Evolutionary conservation across 768 basidiomycete genomes (phyloP).

Genomic region (Mycena capillaripes): DNA sequence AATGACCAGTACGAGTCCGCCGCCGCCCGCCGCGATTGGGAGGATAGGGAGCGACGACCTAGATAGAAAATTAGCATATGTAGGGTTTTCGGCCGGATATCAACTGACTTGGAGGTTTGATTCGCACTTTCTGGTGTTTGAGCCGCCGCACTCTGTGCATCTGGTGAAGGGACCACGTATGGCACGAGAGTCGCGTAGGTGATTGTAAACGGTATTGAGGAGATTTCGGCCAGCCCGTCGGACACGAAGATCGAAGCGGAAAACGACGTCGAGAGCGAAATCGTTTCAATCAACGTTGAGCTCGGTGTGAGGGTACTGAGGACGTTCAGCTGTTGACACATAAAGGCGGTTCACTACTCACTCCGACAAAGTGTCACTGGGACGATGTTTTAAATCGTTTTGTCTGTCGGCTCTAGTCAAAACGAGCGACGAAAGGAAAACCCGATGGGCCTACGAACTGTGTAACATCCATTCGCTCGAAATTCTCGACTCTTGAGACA

Average conservation of each 20-base stretch:
- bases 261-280: neutral
- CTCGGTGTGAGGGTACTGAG: neutral
- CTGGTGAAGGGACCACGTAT: neutral
- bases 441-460: neutral
- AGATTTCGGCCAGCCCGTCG: constrained; percentile 7
- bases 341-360: neutral
- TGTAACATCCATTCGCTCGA: neutral
- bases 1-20: constrained; percentile 1
- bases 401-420: neutral
- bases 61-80: neutral
- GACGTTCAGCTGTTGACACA: neutral
- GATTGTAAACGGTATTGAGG: neutral
- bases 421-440: neutral
- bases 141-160: neutral
- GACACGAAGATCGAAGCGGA: neutral
- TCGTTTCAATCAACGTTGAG: neutral
- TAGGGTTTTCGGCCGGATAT: neutral
- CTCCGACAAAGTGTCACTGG: neutral
- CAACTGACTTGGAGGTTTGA: constrained; percentile 10
- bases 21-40: constrained; percentile 16
- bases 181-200: constrained; percentile 4
- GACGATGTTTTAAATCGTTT: neutral
- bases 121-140: neutral
- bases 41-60: constrained; percentile 22
- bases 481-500: neutral